A percentile compares a stretch with the other conserved stretches of the same genome.
Evolutionary conservation across 2,329 filamentous ascomycete genomes (phyloP).

Genomic region (Tolypocladium sp.): DNA sequence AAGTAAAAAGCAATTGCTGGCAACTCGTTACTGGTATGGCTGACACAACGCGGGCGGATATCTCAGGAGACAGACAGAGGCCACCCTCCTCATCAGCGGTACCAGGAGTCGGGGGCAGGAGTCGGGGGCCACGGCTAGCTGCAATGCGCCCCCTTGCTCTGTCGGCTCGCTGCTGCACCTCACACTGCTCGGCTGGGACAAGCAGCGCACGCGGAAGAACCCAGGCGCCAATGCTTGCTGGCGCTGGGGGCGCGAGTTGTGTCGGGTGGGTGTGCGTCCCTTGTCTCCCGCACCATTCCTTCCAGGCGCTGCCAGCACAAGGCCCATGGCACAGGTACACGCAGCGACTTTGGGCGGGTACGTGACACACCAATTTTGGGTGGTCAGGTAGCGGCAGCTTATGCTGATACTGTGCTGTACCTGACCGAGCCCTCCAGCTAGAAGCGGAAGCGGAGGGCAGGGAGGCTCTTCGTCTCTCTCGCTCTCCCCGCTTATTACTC

Average conservation of each 20-base stretch:
- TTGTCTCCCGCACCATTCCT: slow-evolving; percentile 3
- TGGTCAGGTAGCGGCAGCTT: slow-evolving; percentile 21
- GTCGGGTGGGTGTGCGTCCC: not conserved
- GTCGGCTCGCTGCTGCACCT: not conserved
- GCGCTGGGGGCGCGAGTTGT: not conserved
- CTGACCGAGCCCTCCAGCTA: slow-evolving; percentile 5
- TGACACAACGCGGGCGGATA: not conserved
- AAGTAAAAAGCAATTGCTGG: not conserved
- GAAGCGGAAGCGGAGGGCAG: not conserved
- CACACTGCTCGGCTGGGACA: not conserved
- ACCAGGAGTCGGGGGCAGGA: not conserved
- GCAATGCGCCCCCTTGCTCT: not conserved
- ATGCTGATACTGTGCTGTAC: slow-evolving; percentile 29
- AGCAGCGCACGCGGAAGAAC: not conserved
- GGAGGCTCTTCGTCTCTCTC: not conserved
- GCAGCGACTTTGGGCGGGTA: slow-evolving; percentile 25
- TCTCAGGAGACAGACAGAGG: not conserved
- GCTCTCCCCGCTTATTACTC: not conserved
- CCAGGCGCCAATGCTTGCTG: not conserved
- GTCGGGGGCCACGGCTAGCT: not conserved
- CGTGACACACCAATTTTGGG: slow-evolving; percentile 24
- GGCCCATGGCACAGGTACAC: slow-evolving; percentile 12
- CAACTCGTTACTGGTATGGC: not conserved
- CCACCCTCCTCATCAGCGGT: not conserved
- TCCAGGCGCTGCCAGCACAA: not conserved